These are phyloP conservation scores for Flaveria sonorensis DNA, from an alignment of 129 eudicot genomes.

Conservation along the genomic window DNA sequence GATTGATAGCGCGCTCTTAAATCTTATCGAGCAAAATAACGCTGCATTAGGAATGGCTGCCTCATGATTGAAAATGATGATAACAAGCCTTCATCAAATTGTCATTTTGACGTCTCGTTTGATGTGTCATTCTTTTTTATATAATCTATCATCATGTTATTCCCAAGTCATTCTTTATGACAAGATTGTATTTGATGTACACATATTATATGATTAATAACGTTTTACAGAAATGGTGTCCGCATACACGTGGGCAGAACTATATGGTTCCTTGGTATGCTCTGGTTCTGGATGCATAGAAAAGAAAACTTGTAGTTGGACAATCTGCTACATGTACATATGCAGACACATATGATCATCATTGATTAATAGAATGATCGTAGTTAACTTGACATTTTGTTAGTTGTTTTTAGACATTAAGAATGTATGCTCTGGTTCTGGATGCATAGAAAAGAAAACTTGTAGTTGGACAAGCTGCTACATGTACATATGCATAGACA, in stretches of 20 bases:
- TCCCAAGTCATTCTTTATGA: conserved; percentile 6
- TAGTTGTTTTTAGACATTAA: too few species aligned
- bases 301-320: neutral
- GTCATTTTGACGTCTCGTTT: conserved; percentile 25
- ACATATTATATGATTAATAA: neutral
- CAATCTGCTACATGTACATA: too few species aligned
- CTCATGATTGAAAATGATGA: conserved; percentile 32
- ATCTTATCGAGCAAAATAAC: conserved; percentile 51
- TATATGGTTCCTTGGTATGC: conserved; percentile 11
- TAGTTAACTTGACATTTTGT: too few species aligned
- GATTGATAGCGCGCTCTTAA: conserved; percentile 61
- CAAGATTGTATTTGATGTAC: conserved; percentile 15
- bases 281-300: neutral
- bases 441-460: neutral
- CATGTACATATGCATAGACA: neutral
- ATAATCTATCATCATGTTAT: conserved; percentile 6
- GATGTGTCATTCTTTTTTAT: conserved; percentile 13
- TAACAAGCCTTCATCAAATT: conserved; percentile 4
- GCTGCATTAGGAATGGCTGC: conserved; percentile 45
- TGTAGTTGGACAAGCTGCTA: too few species aligned
- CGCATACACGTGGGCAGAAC: neutral
- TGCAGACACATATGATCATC: neutral
- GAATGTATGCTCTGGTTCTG: neutral
- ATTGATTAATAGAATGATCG: too few species aligned
- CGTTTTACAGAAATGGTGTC: neutral